Base-by-base conservation (phyloP, 345 rosid species). In the Aquilaria yunnanensis region DNA sequence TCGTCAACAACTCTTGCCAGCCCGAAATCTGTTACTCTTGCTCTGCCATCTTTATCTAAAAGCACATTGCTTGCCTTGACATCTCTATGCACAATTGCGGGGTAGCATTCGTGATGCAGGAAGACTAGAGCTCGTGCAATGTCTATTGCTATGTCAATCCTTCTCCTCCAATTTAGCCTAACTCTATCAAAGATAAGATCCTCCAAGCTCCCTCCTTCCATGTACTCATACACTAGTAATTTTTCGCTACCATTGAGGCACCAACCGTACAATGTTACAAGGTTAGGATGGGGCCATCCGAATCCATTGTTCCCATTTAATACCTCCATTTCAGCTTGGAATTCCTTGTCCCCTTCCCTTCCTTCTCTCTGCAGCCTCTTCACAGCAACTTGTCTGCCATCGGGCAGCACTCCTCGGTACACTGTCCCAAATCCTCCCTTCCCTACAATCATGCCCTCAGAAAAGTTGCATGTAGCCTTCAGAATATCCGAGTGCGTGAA, bases 51-150 rank as follows among this genome's bases (percentile, higher is more conserved):
- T 66, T 72, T 78, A 43, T 87, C 89, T 14, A 93, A 77, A 47
- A 93, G 72, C 16, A 90, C 98, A 56, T 93, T 93, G 79, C 98
- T 90, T 0, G 98, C 94, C 80, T 93, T 93, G 14, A 93, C 97
- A 43, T 93, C 98, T 5, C 98, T 83, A 65, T 93, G 98, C 29
- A 93, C 98, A 1, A 93, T 83, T 2, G 97, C 70, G 51, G 89
- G 92, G 76, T 80, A 81, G 64, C 98, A 93, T 69, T 93, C 98
- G 11, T 88, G 97, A 80, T 93, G 98, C 29, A 93, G 73, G 62
- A 86, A 93, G 23, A 88, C 84, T 59, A 93, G 63, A 14, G 89
- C 97, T 0, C 80, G 70, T 1, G 94, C 94, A 48, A 93, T 82
- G 32, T 93, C 96, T 1, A 76, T 83, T 0, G 98, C 96, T 32